Evolutionary conservation across 306 rosid species (phyloP), one percentile per base, ranked within the genome.

Genomic region (Vigna trinervia): DNA sequence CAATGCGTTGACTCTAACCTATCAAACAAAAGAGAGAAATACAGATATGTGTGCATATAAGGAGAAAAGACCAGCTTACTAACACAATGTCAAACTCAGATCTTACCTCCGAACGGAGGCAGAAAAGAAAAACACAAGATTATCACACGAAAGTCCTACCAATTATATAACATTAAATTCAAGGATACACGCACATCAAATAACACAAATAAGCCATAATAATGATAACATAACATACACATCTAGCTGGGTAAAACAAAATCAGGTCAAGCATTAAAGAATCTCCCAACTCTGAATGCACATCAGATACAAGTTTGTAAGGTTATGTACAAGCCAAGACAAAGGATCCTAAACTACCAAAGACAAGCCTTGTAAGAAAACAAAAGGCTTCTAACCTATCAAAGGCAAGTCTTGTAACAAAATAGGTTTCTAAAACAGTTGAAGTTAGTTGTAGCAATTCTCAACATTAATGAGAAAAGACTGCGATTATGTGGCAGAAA

Each of bases 1-100:
- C 86, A 96, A 86, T 46, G 99, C 97, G 85, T 96, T 96, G 80
- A 96, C 99, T 86, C 99, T 88, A 75, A 96, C 99, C 99, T 96
- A 88, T 51, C 85, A 80, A 83, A 39, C 71, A 43, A 76, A 51
- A 73, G 26, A 78, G 17, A 78, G 12, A 73, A 17, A 51, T 79
- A 60, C 74, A 67, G 38, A 66, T 3, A 64, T 14, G 52, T 69
- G 75, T 71, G 67, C 11, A 43, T 47, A 36, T 36, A 56, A 22
- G 52, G 70, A 48, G 26, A 74, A 74, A 76, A 26, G 36, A 69
- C 67, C 59, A 36, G 36, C 26, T 64, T 2, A 46, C 22, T 34
- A 4, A 53, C 43, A 47, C 10, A 63, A 61, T 32, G 71, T 62
- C 43, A 76, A 63, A 63, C 72, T 36, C 12, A 17, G 23, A 64